Percentiles rank a stretch among this genome's conserved stretches.
These are phyloP conservation scores for Hirschioporus abietinus DNA, from an alignment of 768 basidiomycete species.

Conservation along the genomic window DNA sequence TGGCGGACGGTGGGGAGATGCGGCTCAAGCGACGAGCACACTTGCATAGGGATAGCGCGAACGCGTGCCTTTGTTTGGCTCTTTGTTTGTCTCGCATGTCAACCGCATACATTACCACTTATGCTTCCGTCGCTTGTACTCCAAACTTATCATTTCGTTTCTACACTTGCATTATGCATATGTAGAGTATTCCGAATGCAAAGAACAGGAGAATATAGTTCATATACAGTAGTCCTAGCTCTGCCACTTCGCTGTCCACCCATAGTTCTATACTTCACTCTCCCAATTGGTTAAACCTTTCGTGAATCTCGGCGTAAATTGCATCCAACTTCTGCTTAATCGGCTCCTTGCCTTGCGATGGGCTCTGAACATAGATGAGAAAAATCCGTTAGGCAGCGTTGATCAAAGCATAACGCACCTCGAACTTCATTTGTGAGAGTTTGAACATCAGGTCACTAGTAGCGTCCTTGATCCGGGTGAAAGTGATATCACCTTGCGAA, in stretches of 20 bases:
- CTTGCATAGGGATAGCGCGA: background rate
- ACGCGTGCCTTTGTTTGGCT: conserved; percentile 1
- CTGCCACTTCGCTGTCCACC: background rate
- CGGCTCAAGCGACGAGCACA: background rate
- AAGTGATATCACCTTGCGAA: conserved; percentile 76
- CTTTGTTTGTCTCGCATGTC: background rate
- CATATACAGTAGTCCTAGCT: background rate
- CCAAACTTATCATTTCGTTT: background rate
- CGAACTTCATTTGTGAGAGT: conserved; percentile 99
- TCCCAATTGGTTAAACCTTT: conserved; percentile 84
- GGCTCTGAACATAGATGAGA: conserved; percentile 49
- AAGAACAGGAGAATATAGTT: background rate
- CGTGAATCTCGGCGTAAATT: conserved; percentile 81
- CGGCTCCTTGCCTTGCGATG: conserved; percentile 82
- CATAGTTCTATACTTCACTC: conserved; percentile 43
- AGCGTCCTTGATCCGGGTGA: conserved; percentile 81
- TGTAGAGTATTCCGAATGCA: background rate
- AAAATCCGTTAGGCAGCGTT: conserved; percentile 2
- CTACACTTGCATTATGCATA: background rate
- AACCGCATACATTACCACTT: background rate
- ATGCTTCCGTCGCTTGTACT: background rate
- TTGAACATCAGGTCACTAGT: conserved; percentile 89
- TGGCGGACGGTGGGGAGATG: background rate
- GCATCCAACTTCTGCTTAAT: conserved; percentile 80
- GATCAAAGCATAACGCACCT: conserved; percentile 46